Conservation (phyloP, 441 rosid genomes). For the Theobroma grandiflorum region DNA sequence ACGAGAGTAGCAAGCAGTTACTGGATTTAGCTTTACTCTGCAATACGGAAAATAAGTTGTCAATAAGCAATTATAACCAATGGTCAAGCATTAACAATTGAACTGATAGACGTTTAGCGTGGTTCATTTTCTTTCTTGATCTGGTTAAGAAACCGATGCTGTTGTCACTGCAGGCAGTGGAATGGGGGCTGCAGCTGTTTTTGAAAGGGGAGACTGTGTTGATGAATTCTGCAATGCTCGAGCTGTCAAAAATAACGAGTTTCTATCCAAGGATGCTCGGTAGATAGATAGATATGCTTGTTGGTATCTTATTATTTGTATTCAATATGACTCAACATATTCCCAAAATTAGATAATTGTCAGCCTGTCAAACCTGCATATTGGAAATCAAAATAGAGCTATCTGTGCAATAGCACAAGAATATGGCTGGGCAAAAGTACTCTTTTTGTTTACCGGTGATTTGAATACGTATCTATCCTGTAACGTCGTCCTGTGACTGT, state of each 20-base stretch:
- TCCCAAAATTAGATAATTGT: not conserved
- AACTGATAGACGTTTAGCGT: not conserved
- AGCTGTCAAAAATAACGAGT: constrained; percentile 26
- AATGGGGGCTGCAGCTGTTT: constrained; percentile 83
- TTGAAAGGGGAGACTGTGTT: constrained; percentile 61
- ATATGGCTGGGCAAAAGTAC: not conserved
- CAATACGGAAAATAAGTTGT: not conserved
- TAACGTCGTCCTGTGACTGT: not conserved
- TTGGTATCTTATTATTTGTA: not conserved
- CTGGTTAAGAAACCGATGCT: not conserved
- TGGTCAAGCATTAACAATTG: not conserved
- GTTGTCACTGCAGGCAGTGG: constrained; percentile 51
- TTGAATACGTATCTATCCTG: not conserved
- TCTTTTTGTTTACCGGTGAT: not conserved
- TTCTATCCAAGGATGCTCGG: constrained; percentile 34
- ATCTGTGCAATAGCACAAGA: not conserved
- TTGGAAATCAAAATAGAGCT: not conserved
- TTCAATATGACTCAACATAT: not conserved
- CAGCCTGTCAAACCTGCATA: not conserved
- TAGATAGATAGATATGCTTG: constrained; percentile 16
- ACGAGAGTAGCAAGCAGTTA: not conserved
- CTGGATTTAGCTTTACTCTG: not conserved
- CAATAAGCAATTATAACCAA: not conserved
- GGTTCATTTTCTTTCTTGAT: not conserved
- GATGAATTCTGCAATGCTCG: constrained; percentile 51